Percentiles rank a stretch among this genome's conserved stretches.
Evolutionary conservation across 2,329 filamentous ascomycete genomes (phyloP).

Genomic region (Aspergillus sp.): DNA sequence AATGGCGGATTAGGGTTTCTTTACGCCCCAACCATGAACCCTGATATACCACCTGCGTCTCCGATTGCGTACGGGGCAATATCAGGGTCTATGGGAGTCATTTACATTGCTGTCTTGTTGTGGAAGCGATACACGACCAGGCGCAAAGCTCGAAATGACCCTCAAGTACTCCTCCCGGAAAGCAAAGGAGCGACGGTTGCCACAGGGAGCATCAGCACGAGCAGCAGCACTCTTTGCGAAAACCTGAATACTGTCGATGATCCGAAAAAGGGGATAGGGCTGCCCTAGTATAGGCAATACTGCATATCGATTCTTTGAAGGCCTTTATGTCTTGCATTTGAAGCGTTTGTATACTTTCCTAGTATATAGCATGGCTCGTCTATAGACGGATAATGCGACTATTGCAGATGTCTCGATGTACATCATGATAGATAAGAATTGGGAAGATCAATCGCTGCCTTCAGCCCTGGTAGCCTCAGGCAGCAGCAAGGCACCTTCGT

Average conservation of each 20-base stretch:
- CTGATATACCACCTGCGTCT: constrained; percentile 19
- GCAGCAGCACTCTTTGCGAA: not conserved
- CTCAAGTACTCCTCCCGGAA: not conserved
- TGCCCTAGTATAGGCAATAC: not conserved
- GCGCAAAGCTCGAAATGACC: not conserved
- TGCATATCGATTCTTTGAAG: not conserved
- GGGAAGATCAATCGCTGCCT: no score
- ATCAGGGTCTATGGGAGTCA: constrained; percentile 38
- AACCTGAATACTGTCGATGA: not conserved
- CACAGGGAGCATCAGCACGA: not conserved
- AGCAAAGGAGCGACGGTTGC: not conserved
- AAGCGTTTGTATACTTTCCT: not conserved
- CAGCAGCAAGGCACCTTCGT: not conserved
- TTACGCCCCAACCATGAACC: constrained; percentile 32
- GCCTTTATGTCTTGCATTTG: not conserved
- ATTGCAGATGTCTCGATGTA: no score
- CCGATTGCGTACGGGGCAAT: constrained; percentile 42
- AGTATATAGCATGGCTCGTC: no score
- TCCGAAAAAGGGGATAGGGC: not conserved
- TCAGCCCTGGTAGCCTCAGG: no score
- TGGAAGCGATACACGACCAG: constrained; percentile 1
- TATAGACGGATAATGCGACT: no score
- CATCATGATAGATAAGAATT: no score
- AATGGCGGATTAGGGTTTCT: constrained; percentile 46
- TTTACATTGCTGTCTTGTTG: constrained; percentile 24